Base-by-base conservation (phyloP, 768 basidiomycete genomes). In the Suillus sp. region DNA sequence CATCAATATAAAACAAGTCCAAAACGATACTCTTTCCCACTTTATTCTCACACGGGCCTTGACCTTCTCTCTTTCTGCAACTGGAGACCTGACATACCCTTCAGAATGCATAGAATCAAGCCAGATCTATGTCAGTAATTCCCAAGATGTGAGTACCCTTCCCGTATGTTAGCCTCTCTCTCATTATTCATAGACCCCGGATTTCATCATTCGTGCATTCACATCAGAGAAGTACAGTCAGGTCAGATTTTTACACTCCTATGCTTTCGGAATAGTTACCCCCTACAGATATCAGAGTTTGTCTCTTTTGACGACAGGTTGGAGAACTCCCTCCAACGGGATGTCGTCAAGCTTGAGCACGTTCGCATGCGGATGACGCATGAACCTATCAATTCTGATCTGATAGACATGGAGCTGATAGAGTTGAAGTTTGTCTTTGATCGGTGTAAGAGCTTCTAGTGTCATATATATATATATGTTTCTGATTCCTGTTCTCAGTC, bases 11-110 rank as follows among this genome's bases (percentile, higher is more conserved):
- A 95, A 95, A 72, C 90, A 93, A 69, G 84, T 96, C 27, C 94
- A 96, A 72, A 84, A 90, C 62, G 95, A 97, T 70, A 96, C 95
- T 1, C 80, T 97, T 9, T 93, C 92, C 1, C 92, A 96, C 71
- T 84, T 93, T 61, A 75, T 95, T 59, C 83, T 95, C 47, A 86
- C 91, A 22, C 85, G 94, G 25, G 84, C 89, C 13, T 85, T 88
- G 25, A 91, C 87, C 0, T 96, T 93, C 78, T 93, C 92, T 3
- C 77, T 90, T 43, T 88, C 91, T 50, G 80, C 90, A 4, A 83
- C 79, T 16, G 93, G 93, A 9, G 93, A 95, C 69, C 74, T 95
- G 34, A 89, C 91, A 1, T 84, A 86, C 74, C 80, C 85, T 27
- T 83, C 88, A 16, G 93, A 94, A 73, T 91, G 90, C 71, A 68